Evolutionary conservation across 176 grass and related monocot species (phyloP).

Genomic region (Carex littledalei): DNA sequence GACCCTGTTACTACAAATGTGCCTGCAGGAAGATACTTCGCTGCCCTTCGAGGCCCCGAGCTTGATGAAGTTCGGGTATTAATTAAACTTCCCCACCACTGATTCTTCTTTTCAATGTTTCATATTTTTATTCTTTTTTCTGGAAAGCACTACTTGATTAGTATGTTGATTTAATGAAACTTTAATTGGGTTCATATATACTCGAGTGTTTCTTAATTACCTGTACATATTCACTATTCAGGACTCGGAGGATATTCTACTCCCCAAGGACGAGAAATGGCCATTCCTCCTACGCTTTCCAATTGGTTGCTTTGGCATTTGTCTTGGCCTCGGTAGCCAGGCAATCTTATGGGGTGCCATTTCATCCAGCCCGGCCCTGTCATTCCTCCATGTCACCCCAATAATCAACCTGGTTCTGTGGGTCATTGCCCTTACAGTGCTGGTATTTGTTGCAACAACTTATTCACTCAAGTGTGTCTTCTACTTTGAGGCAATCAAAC

Average conservation of each 20-base stretch:
- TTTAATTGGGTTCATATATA: background rate
- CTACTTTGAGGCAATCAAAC: conserved; percentile 96
- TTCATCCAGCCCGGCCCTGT: conserved; percentile 52
- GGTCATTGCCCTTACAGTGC: conserved; percentile 49
- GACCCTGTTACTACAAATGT: conserved; percentile 81
- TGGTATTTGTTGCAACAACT: conserved; percentile 52
- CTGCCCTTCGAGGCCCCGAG: conserved; percentile 88
- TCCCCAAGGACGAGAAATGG: conserved; percentile 94
- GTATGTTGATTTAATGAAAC: background rate
- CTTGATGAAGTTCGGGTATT: conserved; percentile 91
- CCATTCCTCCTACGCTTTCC: conserved; percentile 96
- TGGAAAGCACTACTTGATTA: background rate
- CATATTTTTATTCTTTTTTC: background rate
- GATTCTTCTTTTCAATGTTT: background rate
- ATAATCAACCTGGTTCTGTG: conserved; percentile 69
- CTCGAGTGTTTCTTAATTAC: background rate
- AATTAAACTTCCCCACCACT: background rate
- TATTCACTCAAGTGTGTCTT: conserved; percentile 91
- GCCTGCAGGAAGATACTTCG: conserved; percentile 86
- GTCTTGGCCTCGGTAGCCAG: conserved; percentile 81
- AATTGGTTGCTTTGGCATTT: conserved; percentile 89
- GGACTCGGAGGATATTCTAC: conserved; percentile 85
- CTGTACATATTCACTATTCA: background rate
- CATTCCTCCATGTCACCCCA: conserved; percentile 67
- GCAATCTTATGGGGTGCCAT: conserved; percentile 89